Conservation (phyloP, 2,329 filamentous ascomycete genomes). For the Chaetomiaceae sp. region DNA sequence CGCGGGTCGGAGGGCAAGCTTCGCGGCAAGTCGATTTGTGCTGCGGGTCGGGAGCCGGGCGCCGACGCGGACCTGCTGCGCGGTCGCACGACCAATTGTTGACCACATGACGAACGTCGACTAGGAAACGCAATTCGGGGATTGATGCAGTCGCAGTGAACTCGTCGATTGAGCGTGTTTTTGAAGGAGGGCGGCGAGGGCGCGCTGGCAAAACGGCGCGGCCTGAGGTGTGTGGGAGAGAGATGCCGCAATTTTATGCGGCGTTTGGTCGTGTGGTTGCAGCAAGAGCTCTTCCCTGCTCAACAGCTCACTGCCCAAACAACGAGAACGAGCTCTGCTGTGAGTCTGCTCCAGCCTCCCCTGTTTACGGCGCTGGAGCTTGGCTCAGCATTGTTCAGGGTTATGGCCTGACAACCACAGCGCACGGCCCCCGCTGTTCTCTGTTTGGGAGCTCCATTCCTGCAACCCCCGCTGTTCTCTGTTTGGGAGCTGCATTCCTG, state of each 20-base stretch:
- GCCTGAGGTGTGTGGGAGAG: background rate
- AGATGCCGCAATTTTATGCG: constrained; percentile 11
- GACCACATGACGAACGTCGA: constrained; percentile 22
- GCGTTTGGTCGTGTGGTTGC: constrained; percentile 4
- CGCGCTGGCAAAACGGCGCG: background rate
- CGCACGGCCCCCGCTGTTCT: constrained; percentile 5
- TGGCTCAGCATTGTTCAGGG: too few species aligned
- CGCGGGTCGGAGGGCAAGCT: constrained; percentile 5
- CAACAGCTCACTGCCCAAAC: background rate
- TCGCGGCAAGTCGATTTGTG: background rate
- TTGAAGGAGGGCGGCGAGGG: background rate
- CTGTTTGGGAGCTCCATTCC: too few species aligned
- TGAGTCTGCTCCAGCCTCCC: constrained; percentile 13
- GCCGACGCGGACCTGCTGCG: constrained; percentile 20
- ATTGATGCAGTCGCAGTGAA: constrained; percentile 1
- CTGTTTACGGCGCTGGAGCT: background rate
- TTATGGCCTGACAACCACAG: background rate
- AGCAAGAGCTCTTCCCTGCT: constrained; percentile 7
- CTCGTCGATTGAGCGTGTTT: background rate
- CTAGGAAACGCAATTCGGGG: background rate
- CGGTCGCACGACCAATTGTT: constrained; percentile 23
- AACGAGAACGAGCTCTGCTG: too few species aligned
- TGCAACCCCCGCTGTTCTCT: too few species aligned
- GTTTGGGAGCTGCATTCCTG: too few species aligned
- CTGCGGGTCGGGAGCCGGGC: constrained; percentile 14